Base-by-base conservation (phyloP, 2,329 filamentous ascomycete genomes). In the Beauveria asiatica region DNA sequence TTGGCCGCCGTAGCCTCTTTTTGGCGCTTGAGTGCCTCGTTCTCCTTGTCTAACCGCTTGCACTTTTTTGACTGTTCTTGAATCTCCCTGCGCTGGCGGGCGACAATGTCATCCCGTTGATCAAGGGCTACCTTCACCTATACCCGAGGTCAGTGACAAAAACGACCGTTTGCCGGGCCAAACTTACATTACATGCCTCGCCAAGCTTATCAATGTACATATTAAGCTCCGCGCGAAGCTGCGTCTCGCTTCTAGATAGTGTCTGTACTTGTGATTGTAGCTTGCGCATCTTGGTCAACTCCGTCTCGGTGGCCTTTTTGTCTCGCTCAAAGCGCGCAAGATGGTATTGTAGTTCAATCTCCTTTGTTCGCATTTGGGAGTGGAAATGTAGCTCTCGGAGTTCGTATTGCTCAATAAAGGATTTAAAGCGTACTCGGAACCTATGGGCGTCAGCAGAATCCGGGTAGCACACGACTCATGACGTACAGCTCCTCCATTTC, bases 21-120 rank as follows among this genome's bases (percentile, higher is more conserved):
- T 74, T 97, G 96, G 60, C 93, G 85, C 65, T 91, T 96, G 56
- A 96, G 82, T 19, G 84, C 88, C 67, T 94, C 88, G 69, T 99
- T 97, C 70, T 99, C 94, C 75, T 96, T 96, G 73, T 99, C 94
- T 57, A 99, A 80, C 27, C 92, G 87, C 75, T 97, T 97, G 6
- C 93, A 96, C 78, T 97, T 97, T 78, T 97, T 97, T 1, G 92
- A 96, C 92, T 97, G 97, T 70, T 97, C 94, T 75, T 97, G 94
- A 92, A 97, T 97, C 75, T 97, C 94, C 77, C 96, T 97, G 59
- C 93, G 50, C 16, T 60, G 57, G 13, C 23, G 50, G 5, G 30
- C 50, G 30, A 46, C 30, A 33, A 60, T 49, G 8, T 60, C 57
- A n/a, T 59, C 57, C 49, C 57, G 41, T 44, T 53, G 42, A 19